Evolutionary conservation across 495 filamentous ascomycete genomes (phyloP).

Genomic region (Elasticomyces elasticus): DNA sequence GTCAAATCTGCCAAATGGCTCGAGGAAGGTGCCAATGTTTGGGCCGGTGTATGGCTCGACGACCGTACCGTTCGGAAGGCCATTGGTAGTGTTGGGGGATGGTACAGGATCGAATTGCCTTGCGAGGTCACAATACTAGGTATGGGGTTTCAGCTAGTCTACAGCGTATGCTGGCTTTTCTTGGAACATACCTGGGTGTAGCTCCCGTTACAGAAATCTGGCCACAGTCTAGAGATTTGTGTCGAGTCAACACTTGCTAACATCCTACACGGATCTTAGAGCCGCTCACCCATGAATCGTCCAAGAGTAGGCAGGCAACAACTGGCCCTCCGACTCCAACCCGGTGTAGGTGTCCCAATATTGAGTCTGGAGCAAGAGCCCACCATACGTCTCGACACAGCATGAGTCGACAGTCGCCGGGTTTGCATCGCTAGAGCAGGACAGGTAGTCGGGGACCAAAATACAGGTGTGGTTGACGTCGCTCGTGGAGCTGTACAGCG

Average conservation of each 20-base stretch:
- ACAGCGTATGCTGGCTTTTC: background rate
- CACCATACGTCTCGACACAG: slow-evolving; percentile 44
- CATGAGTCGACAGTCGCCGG: slow-evolving; percentile 39
- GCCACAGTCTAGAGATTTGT: slow-evolving; percentile 32
- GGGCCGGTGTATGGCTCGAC: slow-evolving; percentile 40
- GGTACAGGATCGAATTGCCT: slow-evolving; percentile 45
- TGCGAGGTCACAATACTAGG: slow-evolving; percentile 42
- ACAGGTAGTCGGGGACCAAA: slow-evolving; percentile 23
- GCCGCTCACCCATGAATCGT: slow-evolving; percentile 36
- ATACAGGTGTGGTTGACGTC: slow-evolving; percentile 6
- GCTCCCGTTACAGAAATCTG: slow-evolving; percentile 40
- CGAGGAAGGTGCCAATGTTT: slow-evolving; percentile 37
- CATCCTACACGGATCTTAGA: background rate
- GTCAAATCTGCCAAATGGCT: slow-evolving; percentile 37
- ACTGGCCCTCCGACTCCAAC: slow-evolving; percentile 38
- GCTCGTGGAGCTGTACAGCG: background rate
- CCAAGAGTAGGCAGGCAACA: slow-evolving; percentile 38
- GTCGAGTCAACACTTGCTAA: background rate
- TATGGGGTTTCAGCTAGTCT: background rate
- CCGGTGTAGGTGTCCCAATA: slow-evolving; percentile 46
- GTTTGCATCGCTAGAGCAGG: slow-evolving; percentile 37
- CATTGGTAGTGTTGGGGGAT: slow-evolving; percentile 43
- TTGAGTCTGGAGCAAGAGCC: slow-evolving; percentile 41
- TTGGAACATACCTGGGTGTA: slow-evolving; percentile 26
- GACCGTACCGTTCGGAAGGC: slow-evolving; percentile 32